Percentiles rank a stretch among this genome's conserved stretches.
phyloP scores from a whole-genome alignment of 1,139 yeast species.

The Geotrichum siamense region DNA sequence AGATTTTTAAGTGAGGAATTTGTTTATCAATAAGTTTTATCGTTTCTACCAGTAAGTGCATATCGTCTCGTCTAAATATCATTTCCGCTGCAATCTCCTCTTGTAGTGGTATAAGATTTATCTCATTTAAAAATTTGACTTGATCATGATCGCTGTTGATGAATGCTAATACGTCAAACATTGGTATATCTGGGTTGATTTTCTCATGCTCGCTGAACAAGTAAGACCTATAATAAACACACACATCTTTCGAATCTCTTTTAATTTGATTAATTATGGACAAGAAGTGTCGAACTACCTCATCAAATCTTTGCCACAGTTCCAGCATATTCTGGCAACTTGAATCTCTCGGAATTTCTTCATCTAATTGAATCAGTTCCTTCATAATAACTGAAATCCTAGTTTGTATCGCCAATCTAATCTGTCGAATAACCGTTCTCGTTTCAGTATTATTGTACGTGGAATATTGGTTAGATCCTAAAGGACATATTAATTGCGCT shows the following conservation, averaged over 20 bases:
- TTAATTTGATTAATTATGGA: slow-evolving; percentile 5
- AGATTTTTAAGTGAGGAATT: slow-evolving; percentile 5
- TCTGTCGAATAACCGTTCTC: background rate
- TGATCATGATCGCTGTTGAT: background rate
- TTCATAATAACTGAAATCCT: background rate
- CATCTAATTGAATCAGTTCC: slow-evolving; percentile 2
- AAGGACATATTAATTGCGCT: slow-evolving; percentile 8
- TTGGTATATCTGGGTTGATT: slow-evolving; percentile 9
- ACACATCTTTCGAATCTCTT: slow-evolving; percentile 9
- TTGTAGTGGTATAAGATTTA: background rate
- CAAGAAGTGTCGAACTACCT: background rate
- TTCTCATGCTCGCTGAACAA: slow-evolving; percentile 7
- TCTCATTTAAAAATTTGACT: slow-evolving; percentile 3
- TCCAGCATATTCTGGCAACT: too few species aligned
- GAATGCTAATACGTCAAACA: slow-evolving; percentile 5
- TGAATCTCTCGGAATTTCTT: too few species aligned
- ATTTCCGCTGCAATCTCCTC: slow-evolving; percentile 10
- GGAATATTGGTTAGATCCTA: slow-evolving; percentile 4
- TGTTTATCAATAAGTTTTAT: slow-evolving; percentile 8
- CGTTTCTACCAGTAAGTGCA: slow-evolving; percentile 12
- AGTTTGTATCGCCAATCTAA: slow-evolving; percentile 1
- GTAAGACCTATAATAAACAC: slow-evolving; percentile 8
- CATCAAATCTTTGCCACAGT: background rate
- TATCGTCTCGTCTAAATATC: slow-evolving; percentile 12
- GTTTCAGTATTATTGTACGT: slow-evolving; percentile 8